These are phyloP conservation scores for Salix exigua DNA, from an alignment of 345 rosid genomes.

Conservation along the genomic window DNA sequence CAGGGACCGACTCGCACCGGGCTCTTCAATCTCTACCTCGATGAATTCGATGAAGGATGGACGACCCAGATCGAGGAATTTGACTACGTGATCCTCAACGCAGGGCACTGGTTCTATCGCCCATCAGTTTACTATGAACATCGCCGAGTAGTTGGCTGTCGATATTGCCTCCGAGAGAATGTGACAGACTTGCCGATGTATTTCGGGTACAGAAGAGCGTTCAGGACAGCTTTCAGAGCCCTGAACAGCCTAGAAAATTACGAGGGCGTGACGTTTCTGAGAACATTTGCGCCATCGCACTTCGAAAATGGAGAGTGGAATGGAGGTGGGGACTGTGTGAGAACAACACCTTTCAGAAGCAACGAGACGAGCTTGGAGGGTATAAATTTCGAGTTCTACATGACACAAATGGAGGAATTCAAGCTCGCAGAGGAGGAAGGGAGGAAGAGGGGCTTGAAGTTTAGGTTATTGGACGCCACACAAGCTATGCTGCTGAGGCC, in stretches of 20 bases:
- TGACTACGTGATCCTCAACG: conserved; percentile 55
- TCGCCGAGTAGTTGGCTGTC: conserved; percentile 47
- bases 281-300: conserved; percentile 75
- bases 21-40: conserved; percentile 60
- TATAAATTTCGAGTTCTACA: conserved; percentile 46
- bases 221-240: conserved; percentile 64
- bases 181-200: conserved; percentile 55
- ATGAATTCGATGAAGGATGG: conserved; percentile 56
- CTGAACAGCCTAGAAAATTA: conserved; percentile 45
- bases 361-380: conserved; percentile 54
- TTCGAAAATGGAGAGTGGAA: conserved; percentile 82
- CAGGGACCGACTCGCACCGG: conserved; percentile 38
- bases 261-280: conserved; percentile 54
- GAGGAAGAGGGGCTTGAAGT: conserved; percentile 44
- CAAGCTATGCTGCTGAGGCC: conserved; percentile 61
- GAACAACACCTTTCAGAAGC: conserved; percentile 50
- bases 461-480: conserved; percentile 56
- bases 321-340: conserved; percentile 68
- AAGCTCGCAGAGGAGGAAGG: conserved; percentile 53
- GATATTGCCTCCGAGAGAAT: conserved; percentile 46
- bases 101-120: conserved; percentile 90
- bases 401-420: conserved; percentile 73
- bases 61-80: conserved; percentile 48
- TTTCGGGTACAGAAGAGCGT: conserved; percentile 60
- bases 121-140: conserved; percentile 54